A percentile compares a stretch with the other conserved stretches of the same genome.
Evolutionary conservation across 805 yeast genomes (phyloP).

Genomic region (Metschnikowia borealis): DNA sequence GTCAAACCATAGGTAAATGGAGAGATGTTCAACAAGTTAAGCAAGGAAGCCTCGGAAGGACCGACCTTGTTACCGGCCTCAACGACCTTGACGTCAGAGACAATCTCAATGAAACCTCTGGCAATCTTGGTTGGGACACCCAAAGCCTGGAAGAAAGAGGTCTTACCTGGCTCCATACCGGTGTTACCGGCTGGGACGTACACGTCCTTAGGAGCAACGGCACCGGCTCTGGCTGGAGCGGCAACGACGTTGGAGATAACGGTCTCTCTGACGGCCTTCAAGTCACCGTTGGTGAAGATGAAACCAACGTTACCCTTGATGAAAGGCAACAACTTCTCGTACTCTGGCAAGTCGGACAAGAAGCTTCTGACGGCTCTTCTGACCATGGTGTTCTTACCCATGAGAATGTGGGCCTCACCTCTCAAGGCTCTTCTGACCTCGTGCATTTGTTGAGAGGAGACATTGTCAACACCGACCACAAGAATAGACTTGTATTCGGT

Average conservation of each 20-base stretch:
- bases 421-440: constrained; percentile 97
- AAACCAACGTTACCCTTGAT: constrained; percentile 99
- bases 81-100: constrained; percentile 94
- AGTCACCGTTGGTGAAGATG: constrained; percentile 96
- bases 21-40: constrained; percentile 99
- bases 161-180: constrained; percentile 99
- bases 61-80: constrained; percentile 86
- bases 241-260: constrained; percentile 93
- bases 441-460: constrained; percentile 99
- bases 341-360: constrained; percentile 90
- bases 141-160: constrained; percentile 99
- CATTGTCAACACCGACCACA: constrained; percentile 99
- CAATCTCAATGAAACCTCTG: constrained; percentile 99
- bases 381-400: constrained; percentile 99
- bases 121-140: constrained; percentile 99
- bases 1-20: constrained; percentile 99
- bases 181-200: constrained; percentile 99
- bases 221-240: constrained; percentile 99
- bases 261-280: constrained; percentile 86
- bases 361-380: constrained; percentile 99
- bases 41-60: constrained; percentile 97
- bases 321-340: constrained; percentile 90
- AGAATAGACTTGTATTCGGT: constrained; percentile 97
- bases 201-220: constrained; percentile 96
- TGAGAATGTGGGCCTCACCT: constrained; percentile 89